Base-by-base conservation (phyloP, 176 grass and related monocot genomes). In the Alopecurus myosuroides region DNA sequence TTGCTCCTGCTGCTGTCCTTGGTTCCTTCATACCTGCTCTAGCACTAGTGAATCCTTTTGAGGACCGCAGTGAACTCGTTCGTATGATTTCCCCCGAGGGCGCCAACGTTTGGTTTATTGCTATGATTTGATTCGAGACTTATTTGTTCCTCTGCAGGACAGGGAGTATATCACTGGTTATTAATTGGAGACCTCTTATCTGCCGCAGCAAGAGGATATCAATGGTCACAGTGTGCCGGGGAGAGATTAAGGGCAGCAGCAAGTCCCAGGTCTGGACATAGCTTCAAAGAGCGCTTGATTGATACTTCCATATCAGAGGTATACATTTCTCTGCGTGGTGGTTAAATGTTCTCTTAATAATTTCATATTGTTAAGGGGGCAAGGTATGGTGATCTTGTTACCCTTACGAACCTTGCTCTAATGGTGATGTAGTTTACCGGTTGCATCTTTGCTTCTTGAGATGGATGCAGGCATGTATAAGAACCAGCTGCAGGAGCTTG, bases 401-500 rank as follows among this genome's bases (percentile, higher is more conserved):
- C 42, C 71, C 42, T 36, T 55, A 11, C 17, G n/a, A 50, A 18
- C 28, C 17, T 78, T 45, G n/a, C 39, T 72, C 12, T 30, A 48
- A 22, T 49, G 45, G 75, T 40, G 42, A 57, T 49, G n/a, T 74
- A 13, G 36, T 67, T 73, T 55, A 56, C 29, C 12, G 9, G 53
- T 2, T 86, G 79, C 31, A 30, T 72, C 17, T 82, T 74, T 78
- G 45, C 9, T 66, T 51, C 52, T 82, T 52, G 22, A 29, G 33
- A 9, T 78, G 63, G 80, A 81, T 70, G 63, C 81, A 90, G 81
- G 46, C 30, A 93, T 93, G 91, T 90, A 87, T 41, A 93, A 93
- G 77, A 93, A 93, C 65, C 91, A 93, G 48, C 88, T 93, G 23
- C 91, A 90, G 66, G 91, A 93, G 82, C 91, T 93, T 85, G 91